Base-by-base conservation (phyloP, 441 rosid species). In the Croton laevigatus region DNA sequence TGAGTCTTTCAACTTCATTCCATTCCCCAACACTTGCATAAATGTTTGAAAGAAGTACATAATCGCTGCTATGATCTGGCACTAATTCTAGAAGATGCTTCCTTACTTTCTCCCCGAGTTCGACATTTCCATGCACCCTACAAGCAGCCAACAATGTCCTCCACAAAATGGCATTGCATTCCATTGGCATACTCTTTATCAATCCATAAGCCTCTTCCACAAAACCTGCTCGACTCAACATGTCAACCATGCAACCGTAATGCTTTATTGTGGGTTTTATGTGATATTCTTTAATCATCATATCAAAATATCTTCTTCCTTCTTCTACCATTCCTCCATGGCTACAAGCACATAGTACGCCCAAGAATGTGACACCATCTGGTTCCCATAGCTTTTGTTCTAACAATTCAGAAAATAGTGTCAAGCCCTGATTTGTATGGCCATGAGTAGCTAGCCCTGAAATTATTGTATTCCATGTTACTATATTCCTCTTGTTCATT, bases 221-320 rank as follows among this genome's bases (percentile, higher is more conserved):
- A 5, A 71, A 46, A 8, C 76, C 80, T 14, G 76, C 76, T 62
- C 80, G 63, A 42, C 73, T 73, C 61, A 76, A 34, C 55, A 72
- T 61, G 65, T 76, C 80, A 22, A 63, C 76, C 76, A 76, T 76
- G 70, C 76, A 76, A 3, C 76, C 80, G 51, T 68, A 72, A 34
- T 72, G 80, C 76, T 72, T 62, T 32, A 76, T 64, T 48, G 69
- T 76, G n/a, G 80, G 76, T 37, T 62, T 48, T 8, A 71, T 68
- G 16, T 55, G 45, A 58, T 72, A 64, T 45, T 66, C 61, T 38
- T 71, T 49, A 12, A n/a, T 68, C 80, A 76, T 72, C 5, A 38
- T 3, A 40, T 63, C 67, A 52, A 76, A 76, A 58, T 46, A 63
- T 62, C 58, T 62, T 69, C 73, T 62, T 19, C 73, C 76, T 72